These are phyloP conservation scores for Favolaschia claudopus DNA, from an alignment of 768 basidiomycete genomes.

Conservation along the genomic window DNA sequence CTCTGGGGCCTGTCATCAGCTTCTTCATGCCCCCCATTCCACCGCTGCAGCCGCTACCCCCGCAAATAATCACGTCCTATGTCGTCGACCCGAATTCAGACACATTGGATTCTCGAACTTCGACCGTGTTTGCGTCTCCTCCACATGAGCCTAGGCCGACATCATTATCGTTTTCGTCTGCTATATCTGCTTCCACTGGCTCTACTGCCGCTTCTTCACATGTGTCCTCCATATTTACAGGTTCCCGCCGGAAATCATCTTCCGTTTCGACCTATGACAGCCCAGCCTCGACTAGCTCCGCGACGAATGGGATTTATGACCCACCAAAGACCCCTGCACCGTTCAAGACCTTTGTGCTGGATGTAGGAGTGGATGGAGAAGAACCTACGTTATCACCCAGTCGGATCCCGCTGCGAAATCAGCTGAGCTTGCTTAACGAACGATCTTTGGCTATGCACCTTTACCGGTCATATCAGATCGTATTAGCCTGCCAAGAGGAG, in stretches of 20 bases:
- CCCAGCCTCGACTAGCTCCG: background rate
- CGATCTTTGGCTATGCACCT: conserved; percentile 77
- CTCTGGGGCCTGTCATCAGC: conserved; percentile 63
- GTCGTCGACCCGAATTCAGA: conserved; percentile 45
- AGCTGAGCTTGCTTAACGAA: conserved; percentile 57
- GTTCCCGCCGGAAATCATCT: conserved; percentile 22
- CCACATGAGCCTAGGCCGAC: conserved; percentile 46
- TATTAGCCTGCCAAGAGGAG: conserved; percentile 73
- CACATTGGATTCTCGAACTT: conserved; percentile 41
- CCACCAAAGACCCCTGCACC: conserved; percentile 31
- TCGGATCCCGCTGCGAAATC: conserved; percentile 48
- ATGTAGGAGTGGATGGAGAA: conserved; percentile 53
- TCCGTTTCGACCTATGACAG: conserved; percentile 28
- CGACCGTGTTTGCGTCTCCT: conserved; percentile 46
- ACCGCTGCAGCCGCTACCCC: conserved; percentile 63
- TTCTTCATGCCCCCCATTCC: conserved; percentile 77
- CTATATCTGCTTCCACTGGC: conserved; percentile 41
- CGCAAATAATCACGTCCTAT: conserved; percentile 50
- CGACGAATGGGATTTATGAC: conserved; percentile 15
- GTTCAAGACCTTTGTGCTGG: conserved; percentile 52
- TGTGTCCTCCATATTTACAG: conserved; percentile 20
- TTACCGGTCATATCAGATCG: conserved; percentile 65
- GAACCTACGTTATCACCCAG: conserved; percentile 43
- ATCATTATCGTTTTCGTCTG: conserved; percentile 64
- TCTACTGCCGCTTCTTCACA: conserved; percentile 36